phyloP scores from a whole-genome alignment of 2,329 filamentous ascomycete species.

The Cytospora piceicola region DNA sequence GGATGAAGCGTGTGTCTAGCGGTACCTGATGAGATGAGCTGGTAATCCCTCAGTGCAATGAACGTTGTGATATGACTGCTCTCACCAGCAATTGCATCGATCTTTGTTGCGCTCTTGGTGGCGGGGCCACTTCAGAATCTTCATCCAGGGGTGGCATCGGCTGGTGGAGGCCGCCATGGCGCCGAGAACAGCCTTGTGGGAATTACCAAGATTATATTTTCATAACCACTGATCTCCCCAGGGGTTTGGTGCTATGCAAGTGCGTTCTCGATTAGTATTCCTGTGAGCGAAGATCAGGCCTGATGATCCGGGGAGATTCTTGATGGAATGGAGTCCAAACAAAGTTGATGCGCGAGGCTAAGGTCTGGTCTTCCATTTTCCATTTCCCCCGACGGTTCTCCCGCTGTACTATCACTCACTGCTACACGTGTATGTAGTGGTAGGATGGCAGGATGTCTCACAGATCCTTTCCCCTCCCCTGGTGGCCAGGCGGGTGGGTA shows the following conservation, averaged over 20 bases:
- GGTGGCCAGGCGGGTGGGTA: conserved; percentile 14
- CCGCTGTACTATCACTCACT: background rate
- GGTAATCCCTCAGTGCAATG: background rate
- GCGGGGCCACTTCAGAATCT: conserved; percentile 7
- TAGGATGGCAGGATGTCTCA: conserved; percentile 16
- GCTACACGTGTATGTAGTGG: background rate
- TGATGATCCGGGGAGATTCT: background rate
- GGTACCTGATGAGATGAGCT: background rate
- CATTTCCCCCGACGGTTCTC: background rate
- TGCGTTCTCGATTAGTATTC: background rate
- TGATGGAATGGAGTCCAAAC: conserved; percentile 2
- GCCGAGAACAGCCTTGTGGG: conserved; percentile 19
- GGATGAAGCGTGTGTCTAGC: conserved; percentile 5
- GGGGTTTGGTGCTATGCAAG: conserved; percentile 1
- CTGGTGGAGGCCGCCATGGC: conserved; percentile 15
- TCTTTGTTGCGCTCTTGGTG: background rate
- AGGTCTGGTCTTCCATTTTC: background rate
- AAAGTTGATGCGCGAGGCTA: conserved; percentile 5
- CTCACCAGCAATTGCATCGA: background rate
- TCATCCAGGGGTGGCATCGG: conserved; percentile 1
- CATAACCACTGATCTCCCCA: conserved; percentile 19
- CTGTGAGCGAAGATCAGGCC: conserved; percentile 3
- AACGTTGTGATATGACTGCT: conserved; percentile 3
- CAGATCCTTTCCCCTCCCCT: conserved; percentile 16
- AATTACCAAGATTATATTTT: conserved; percentile 1